Conservation (phyloP, 257 asterid genomes). For the Perilla frutescens region DNA sequence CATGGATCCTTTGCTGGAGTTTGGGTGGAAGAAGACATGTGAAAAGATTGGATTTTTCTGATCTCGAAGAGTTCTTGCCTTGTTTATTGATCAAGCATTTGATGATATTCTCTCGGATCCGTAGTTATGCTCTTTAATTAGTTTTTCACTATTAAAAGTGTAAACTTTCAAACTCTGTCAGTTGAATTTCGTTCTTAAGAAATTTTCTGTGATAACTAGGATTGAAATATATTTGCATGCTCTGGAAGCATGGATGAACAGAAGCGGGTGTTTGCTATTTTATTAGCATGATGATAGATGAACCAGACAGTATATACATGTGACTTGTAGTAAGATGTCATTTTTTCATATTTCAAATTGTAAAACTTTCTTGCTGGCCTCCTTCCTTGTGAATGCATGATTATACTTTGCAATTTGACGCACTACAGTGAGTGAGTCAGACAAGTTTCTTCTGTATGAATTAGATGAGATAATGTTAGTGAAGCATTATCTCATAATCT, state of each 20-base stretch:
- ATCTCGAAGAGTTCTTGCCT: conserved; percentile 6
- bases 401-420: background rate
- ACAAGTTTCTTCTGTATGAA: too few relatives aligned
- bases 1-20: conserved; percentile 66
- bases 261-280: background rate
- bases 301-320: background rate
- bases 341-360: background rate
- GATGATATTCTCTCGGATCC: background rate
- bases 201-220: too few relatives aligned
- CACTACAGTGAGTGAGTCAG: too few relatives aligned
- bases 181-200: too few relatives aligned
- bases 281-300: background rate
- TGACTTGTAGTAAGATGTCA: conserved; percentile 8
- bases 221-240: too few relatives aligned
- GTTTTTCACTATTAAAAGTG: too few relatives aligned
- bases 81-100: conserved; percentile 20
- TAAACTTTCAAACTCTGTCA: too few relatives aligned
- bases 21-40: conserved; percentile 98
- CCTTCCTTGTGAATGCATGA: conserved; percentile 12
- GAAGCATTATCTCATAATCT: conserved; percentile 10
- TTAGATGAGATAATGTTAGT: background rate
- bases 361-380: background rate
- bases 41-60: background rate
- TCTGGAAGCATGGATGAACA: background rate
- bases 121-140: too few relatives aligned